Evolutionary conservation across 2,329 filamentous ascomycete genomes (phyloP), one percentile per base, ranked within the genome.

Genomic region (Aspergillus oerlinghausenensis): DNA sequence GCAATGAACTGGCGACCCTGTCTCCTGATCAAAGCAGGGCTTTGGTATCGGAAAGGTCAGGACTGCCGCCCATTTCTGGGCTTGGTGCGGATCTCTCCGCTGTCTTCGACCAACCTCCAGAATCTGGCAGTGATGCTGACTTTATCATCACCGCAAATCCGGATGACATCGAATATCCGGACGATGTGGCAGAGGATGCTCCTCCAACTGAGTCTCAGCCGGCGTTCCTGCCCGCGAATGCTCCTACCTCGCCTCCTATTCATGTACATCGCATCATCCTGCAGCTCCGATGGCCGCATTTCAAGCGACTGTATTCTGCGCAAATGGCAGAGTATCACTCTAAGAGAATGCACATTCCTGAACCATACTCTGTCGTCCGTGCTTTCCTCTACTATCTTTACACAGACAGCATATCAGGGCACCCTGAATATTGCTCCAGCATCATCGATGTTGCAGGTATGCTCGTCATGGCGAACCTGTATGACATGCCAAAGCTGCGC

Each of bases 321-420:
- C 92, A 97, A 69, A 99, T 99, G 94, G 87, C 89, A 11, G 94
- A 99, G 72, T 99, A 95, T 67, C 94, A 99, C 71, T 94, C 91
- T 17, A 94, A 94, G 68, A 92, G 90, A 73, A 94, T 99, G 88
- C 93, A 99, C 75, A 96, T 99, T 48, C 93, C 94, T 0, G 95
- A 99, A 69, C 92, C 93, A 0, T 97, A 97, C 73, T 88, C 87
- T 1, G 92, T 96, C 0, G 94, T 99, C 49, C 92, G 90, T 64
- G 91, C 93, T 0, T 99, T 99, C 70, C 81, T 99, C 28, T 93
- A 94, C 75, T 99, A 97, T 69, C 84, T 99, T 1, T 99, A 99
- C 75, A 97, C 94, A 0, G 94, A 99, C 73, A 93, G 88, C 64
- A 97, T 99, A 63, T 72, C 75, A 2, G 75, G 73, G n/a, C 77